Conservation (phyloP, 108 stramenopile species). For the Aureococcus anophagefferens region DNA sequence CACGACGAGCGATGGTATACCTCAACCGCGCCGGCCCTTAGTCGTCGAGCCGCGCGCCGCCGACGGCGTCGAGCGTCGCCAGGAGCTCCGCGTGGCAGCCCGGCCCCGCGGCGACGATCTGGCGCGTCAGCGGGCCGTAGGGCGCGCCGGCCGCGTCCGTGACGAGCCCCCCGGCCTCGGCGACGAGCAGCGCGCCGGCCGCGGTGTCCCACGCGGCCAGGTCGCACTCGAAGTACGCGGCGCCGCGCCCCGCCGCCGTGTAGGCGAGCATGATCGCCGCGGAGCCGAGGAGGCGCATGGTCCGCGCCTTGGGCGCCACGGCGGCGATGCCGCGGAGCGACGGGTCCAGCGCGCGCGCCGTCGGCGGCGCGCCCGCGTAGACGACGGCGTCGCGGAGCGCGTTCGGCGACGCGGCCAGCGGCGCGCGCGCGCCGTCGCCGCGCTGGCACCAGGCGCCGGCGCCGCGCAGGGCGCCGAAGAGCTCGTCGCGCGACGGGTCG, state of each 20-base stretch:
- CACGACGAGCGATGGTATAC: too few species aligned
- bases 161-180: slow-evolving; percentile 70
- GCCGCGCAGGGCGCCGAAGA: slow-evolving; percentile 62
- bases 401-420: slow-evolving; percentile 14
- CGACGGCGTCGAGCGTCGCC: neutral
- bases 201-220: slow-evolving; percentile 76
- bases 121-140: slow-evolving; percentile 12
- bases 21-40: too few species aligned
- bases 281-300: slow-evolving; percentile 64
- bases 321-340: slow-evolving; percentile 53
- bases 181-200: slow-evolving; percentile 68
- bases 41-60: neutral
- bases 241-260: slow-evolving; percentile 69
- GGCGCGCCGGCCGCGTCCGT: slow-evolving; percentile 48
- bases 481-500: slow-evolving; percentile 70
- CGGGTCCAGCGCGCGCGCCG: slow-evolving; percentile 40
- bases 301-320: slow-evolving; percentile 56
- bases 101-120: slow-evolving; percentile 4
- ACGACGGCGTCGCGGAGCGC: slow-evolving; percentile 51
- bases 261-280: slow-evolving; percentile 77
- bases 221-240: slow-evolving; percentile 53
- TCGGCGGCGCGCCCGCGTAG: slow-evolving; percentile 67
- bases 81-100: neutral
- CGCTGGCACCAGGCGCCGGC: slow-evolving; percentile 51
- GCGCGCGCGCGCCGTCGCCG: neutral